Conservation (phyloP, 305 asterid genomes). For the Galium porrigens region DNA sequence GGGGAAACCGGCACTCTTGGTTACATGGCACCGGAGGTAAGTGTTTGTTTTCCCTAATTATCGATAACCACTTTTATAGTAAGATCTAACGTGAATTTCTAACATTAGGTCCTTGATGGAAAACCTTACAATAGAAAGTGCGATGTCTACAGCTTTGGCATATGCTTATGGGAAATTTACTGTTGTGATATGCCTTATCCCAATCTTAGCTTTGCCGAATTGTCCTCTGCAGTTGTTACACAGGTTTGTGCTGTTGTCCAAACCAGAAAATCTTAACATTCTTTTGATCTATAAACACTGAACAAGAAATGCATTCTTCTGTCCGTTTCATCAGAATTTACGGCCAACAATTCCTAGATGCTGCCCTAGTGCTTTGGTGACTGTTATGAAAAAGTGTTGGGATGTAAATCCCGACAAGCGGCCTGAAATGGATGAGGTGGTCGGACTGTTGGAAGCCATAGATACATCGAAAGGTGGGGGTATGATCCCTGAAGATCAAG, state of each 20-base stretch:
- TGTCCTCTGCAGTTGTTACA: constrained; percentile 81
- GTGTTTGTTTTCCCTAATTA: background rate
- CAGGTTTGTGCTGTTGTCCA: constrained; percentile 31
- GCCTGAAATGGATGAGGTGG: constrained; percentile 36
- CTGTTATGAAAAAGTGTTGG: constrained; percentile 31
- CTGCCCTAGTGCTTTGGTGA: constrained; percentile 26
- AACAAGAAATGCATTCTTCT: background rate
- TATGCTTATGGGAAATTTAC: constrained; percentile 81
- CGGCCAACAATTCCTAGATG: constrained; percentile 34
- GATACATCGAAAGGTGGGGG: constrained; percentile 33
- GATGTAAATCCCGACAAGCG: constrained; percentile 30
- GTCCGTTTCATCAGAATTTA: constrained; percentile 20
- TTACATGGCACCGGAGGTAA: constrained; percentile 95
- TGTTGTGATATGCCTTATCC: constrained; percentile 92
- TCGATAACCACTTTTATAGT: background rate
- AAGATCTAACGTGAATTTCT: background rate
- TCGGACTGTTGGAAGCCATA: constrained; percentile 24
- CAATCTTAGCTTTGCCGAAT: constrained; percentile 79
- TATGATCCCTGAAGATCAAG: constrained; percentile 30
- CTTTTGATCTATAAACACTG: background rate
- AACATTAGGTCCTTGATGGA: constrained; percentile 65
- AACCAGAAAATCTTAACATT: background rate
- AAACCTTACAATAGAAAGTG: constrained; percentile 72
- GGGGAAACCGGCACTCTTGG: constrained; percentile 94
- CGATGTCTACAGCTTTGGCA: constrained; percentile 79